Evolutionary conservation across 768 basidiomycete species (phyloP).

Genomic region (Boletellus emodensis): DNA sequence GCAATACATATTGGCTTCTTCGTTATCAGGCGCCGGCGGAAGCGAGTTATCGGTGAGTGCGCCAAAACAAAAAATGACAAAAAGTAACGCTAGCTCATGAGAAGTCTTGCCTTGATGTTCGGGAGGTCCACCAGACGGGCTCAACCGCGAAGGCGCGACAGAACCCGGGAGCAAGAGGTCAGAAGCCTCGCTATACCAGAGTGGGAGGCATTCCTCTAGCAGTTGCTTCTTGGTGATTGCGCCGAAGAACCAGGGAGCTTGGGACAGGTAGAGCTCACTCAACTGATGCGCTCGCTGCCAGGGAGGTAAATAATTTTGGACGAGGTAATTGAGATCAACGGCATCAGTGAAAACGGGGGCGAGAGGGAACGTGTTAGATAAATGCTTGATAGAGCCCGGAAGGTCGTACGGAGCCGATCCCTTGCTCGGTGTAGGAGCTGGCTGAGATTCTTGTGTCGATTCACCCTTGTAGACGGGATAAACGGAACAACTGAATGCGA

Average conservation of each 20-base stretch:
- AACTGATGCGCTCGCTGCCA: constrained; percentile 57
- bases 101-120: constrained; percentile 32
- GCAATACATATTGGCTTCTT: constrained; percentile 51
- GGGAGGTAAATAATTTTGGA: constrained; percentile 51
- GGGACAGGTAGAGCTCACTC: constrained; percentile 67
- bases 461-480: constrained; percentile 22
- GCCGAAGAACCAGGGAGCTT: constrained; percentile 78
- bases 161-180: constrained; percentile 25
- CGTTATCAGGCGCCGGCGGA: constrained; percentile 50
- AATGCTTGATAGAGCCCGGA: constrained; percentile 19
- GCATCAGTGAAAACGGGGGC: constrained; percentile 33
- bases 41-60: constrained; percentile 52
- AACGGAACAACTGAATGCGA: neutral
- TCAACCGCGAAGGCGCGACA: constrained; percentile 18
- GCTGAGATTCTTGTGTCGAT: constrained; percentile 4
- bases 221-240: constrained; percentile 62
- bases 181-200: constrained; percentile 56
- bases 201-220: constrained; percentile 59
- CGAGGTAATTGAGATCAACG: constrained; percentile 44
- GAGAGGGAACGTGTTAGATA: constrained; percentile 49
- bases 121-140: neutral
- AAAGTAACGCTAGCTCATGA: constrained; percentile 62
- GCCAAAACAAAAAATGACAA: constrained; percentile 60
- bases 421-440: neutral
- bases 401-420: constrained; percentile 15